Conservation (phyloP, 2,329 filamentous ascomycete genomes). For the Exophiala phaeomuriformis region DNA sequence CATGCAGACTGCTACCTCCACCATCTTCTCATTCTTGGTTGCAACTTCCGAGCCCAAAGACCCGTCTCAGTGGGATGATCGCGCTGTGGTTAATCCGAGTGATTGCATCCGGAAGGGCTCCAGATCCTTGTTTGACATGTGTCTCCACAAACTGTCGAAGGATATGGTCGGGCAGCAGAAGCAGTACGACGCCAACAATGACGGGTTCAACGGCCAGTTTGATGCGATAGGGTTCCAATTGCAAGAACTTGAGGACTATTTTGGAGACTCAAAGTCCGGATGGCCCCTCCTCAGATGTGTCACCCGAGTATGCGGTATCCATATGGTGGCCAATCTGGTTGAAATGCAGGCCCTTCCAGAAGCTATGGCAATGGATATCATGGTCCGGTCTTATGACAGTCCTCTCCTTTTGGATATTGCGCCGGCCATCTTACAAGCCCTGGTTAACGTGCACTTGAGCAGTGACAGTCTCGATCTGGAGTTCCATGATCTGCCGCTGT, state of each 20-base stretch:
- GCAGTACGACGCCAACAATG: conserved; percentile 7
- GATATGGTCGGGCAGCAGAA: conserved; percentile 11
- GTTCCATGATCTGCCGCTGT: not conserved
- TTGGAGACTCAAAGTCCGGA: conserved; percentile 6
- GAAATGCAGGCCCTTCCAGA: not conserved
- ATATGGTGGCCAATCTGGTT: conserved; percentile 5
- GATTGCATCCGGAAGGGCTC: not conserved
- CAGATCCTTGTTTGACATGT: conserved; percentile 9
- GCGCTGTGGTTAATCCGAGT: not conserved
- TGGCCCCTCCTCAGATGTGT: conserved; percentile 7
- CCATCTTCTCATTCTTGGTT: conserved; percentile 5
- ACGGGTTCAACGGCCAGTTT: conserved; percentile 8
- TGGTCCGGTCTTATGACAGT: not conserved
- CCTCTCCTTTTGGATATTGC: conserved; percentile 2
- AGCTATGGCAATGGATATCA: not conserved
- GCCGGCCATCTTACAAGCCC: not conserved
- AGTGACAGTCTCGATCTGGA: not conserved
- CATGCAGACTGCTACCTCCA: conserved; percentile 1
- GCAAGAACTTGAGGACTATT: conserved; percentile 15
- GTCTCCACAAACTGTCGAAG: conserved; percentile 4
- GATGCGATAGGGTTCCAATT: conserved; percentile 7
- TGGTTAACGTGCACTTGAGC: not conserved
- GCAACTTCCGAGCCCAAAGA: conserved; percentile 4
- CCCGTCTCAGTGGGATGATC: not conserved
- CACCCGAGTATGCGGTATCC: conserved; percentile 5